A percentile compares a stretch with the other conserved stretches of the same genome.
phyloP scores from a whole-genome alignment of 164 flowering plant species.

The Tetracentron sinense region DNA sequence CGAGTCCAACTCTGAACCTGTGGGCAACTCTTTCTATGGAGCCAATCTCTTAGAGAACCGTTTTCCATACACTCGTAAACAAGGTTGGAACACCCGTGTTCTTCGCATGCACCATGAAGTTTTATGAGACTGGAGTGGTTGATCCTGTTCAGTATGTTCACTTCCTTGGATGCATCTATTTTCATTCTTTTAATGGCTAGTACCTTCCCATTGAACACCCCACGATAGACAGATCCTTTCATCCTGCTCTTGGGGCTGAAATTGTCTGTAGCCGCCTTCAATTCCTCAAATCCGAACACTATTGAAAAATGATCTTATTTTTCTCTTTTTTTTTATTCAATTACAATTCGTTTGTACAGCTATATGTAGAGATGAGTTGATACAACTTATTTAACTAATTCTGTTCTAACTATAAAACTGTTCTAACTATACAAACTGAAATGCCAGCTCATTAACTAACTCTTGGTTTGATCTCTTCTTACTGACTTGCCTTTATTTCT shows the following conservation, averaged over 20 bases:
- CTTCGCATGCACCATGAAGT: constrained; percentile 48
- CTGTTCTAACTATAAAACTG: no score
- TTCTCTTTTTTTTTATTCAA: no score
- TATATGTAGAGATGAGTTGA: no score
- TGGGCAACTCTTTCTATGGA: constrained; percentile 12
- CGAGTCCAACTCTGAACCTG: constrained; percentile 32
- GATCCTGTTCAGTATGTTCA: constrained; percentile 37
- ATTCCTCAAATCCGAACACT: no score
- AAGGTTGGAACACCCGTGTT: constrained; percentile 35
- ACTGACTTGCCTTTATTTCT: no score
- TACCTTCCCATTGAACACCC: constrained; percentile 27
- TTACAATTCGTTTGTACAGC: no score
- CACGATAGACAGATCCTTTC: constrained; percentile 48
- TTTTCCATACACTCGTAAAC: constrained; percentile 69
- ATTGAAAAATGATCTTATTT: no score
- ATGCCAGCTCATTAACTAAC: no score
- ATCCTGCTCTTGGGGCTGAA: no score
- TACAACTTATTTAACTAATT: no score
- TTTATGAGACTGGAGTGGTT: constrained; percentile 63
- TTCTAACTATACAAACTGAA: no score
- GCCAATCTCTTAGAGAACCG: constrained; percentile 57
- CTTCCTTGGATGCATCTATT: constrained; percentile 32
- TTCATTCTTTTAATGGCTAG: constrained; percentile 45
- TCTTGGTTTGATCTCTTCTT: no score
- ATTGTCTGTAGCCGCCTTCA: constrained; percentile 40